Evolutionary conservation across 495 filamentous ascomycete genomes (phyloP).

Genomic region (Aspergillus steynii): DNA sequence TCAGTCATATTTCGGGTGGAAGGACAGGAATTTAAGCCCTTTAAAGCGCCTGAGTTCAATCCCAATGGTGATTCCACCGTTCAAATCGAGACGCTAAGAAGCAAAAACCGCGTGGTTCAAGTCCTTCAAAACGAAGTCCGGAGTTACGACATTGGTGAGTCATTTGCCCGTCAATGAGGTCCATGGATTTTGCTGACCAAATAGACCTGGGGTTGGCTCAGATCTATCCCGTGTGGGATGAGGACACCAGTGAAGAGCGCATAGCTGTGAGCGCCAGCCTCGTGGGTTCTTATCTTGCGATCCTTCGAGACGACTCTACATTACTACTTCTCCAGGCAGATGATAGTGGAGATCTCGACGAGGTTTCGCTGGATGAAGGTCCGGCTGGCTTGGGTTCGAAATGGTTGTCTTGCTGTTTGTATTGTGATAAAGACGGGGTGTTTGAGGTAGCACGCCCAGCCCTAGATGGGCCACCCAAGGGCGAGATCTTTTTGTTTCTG

Average conservation of each 20-base stretch:
- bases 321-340: slow-evolving; percentile 74
- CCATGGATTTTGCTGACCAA: slow-evolving; percentile 13
- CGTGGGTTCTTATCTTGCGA: slow-evolving; percentile 81
- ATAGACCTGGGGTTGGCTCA: slow-evolving; percentile 81
- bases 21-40: slow-evolving; percentile 28
- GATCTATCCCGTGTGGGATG: slow-evolving; percentile 87
- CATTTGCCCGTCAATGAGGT: not conserved
- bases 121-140: slow-evolving; percentile 80
- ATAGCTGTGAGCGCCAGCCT: slow-evolving; percentile 80
- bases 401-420: slow-evolving; percentile 82
- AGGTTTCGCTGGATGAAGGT: slow-evolving; percentile 62
- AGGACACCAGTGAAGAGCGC: slow-evolving; percentile 77
- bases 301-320: slow-evolving; percentile 79
- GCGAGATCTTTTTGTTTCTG: slow-evolving; percentile 68
- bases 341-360: slow-evolving; percentile 80
- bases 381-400: slow-evolving; percentile 47
- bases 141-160: slow-evolving; percentile 83
- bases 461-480: slow-evolving; percentile 43
- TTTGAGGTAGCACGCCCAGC: slow-evolving; percentile 47
- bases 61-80: slow-evolving; percentile 79
- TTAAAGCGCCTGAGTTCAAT: slow-evolving; percentile 74
- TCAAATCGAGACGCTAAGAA: slow-evolving; percentile 75
- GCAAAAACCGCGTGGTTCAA: slow-evolving; percentile 76
- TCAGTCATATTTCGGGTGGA: slow-evolving; percentile 41
- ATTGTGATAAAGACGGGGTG: slow-evolving; percentile 60